Base-by-base conservation (phyloP, 1,284 basidiomycete species). In the Peniophora sp. region DNA sequence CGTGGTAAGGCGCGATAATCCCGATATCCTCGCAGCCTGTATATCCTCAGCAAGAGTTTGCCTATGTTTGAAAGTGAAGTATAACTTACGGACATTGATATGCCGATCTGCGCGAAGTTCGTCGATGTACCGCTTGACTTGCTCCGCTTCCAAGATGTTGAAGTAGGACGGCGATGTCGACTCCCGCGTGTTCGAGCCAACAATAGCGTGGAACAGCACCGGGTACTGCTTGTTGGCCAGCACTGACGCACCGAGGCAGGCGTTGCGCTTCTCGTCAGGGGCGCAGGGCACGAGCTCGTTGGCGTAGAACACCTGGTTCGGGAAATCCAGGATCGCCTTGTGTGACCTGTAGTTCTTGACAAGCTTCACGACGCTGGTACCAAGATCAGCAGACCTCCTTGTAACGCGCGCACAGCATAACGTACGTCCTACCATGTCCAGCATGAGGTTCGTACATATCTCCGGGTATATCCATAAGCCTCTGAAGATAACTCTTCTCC, bases 91-190 rank as follows among this genome's bases (percentile, higher is more conserved):
- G 10, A 71, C 68, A 17, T 70, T 59, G 48, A 67, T 58, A 17
- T 61, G 61, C 24, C 61, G 54, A 46, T 69, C 62, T 6, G 55
- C 58, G 11, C 61, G 57, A 23, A 75, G 59, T 22, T 49, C 51
- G 22, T 61, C 50, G 17, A 72, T 69, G 55, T 84, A 84, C 2
- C 62, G 57, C 58, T 78, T 79, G 46, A 83, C 79, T 47, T 75
- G 67, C 0, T 72, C 63, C 0, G 70, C 73, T 57, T 85, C 82
- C 34, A 75, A 71, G 35, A 77, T 69, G 53, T 85, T 85, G 66
- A 83, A 83, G 65, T 80, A 85, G 0, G 82, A 85, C 0, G 81
- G 82, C 0, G 81, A 83, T 0, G 71, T 73, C 3, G 71, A 72
- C 59, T 85, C 81, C 3, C 80, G 73, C 35, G 74, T 68, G 55